Evolutionary conservation across 805 yeast genomes (phyloP).

Genomic region (Groenewaldozyma tartarivorans): DNA sequence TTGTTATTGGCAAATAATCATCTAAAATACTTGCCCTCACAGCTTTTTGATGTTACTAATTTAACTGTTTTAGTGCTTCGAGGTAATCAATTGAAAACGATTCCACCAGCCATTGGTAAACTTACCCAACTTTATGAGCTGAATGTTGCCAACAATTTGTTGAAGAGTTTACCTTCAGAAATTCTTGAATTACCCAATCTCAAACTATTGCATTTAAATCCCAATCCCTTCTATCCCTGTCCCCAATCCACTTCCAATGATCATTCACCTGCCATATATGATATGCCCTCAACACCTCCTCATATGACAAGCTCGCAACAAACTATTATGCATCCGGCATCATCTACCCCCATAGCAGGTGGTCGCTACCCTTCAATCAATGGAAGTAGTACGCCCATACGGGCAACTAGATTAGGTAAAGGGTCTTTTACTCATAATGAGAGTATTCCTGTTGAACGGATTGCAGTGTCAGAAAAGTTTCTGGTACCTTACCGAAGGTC

Average conservation of each 20-base stretch:
- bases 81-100: slow-evolving; percentile 21
- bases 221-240: slow-evolving; percentile 26
- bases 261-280: no score
- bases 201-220: slow-evolving; percentile 24
- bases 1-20: slow-evolving; percentile 25
- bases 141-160: slow-evolving; percentile 27
- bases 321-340: no score
- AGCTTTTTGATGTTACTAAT: slow-evolving; percentile 24
- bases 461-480: background rate
- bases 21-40: slow-evolving; percentile 20
- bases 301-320: background rate
- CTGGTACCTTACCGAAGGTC: background rate
- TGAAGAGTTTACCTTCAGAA: slow-evolving; percentile 29
- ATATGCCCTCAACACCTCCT: background rate
- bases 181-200: slow-evolving; percentile 22
- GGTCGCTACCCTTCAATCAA: background rate
- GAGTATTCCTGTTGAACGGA: background rate
- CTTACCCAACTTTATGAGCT: slow-evolving; percentile 26
- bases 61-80: slow-evolving; percentile 29
- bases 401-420: background rate
- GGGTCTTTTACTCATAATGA: no score
- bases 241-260: no score
- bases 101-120: slow-evolving; percentile 27
- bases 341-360: no score
- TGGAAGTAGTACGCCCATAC: background rate